Evolutionary conservation across 2,329 filamentous ascomycete genomes (phyloP), one percentile per base, ranked within the genome.

Genomic region (Xylaria sp.): DNA sequence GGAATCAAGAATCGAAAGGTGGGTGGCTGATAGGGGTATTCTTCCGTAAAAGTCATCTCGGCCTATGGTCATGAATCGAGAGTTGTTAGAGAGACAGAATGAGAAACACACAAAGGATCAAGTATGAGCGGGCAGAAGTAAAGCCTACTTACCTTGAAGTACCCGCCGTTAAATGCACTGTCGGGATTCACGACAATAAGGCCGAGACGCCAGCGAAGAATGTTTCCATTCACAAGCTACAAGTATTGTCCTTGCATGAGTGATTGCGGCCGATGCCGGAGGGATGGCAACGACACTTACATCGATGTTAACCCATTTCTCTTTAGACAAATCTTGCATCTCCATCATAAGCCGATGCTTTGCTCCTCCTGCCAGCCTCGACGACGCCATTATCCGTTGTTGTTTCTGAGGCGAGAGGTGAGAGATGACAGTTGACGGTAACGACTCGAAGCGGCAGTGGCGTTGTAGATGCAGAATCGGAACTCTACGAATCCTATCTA

Each of bases 231-330:
- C 72, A 93, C 88, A 42, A 94, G 85, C 88, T 96, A 75, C 76
- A 62, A 58, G 5, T 40, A 66, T 51, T 21, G 27, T 35, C 18
- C 29, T 35, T 44, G 32, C 8, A 42, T 62, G 25, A 70, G 55
- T 60, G 50, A 60, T 40, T 21, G 60, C 21, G 50, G 21, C 51
- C 60, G 69, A 66, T 62, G 60, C 60, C 48, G 60, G 59, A 63
- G 35, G 32, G 42, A 29, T 23, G 16, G 29, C 25, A 21, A 54
- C 23, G 23, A 8, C 29, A 77, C 87, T 70, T 81, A 94, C 92
- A 79, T 97, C 92, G 73, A 98, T 93, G 75, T 95, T 89, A 21
- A 97, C 92, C 95, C 95, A 99, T 79, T 93, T 93, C 85, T 98
- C 94, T 80, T 96, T 94, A 63, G 89, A 86, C 48, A 98, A 87